Percentiles rank a stretch among this genome's conserved stretches.
phyloP scores from a whole-genome alignment of 371 early-diverging fungal species.

The Saksenaea vasiformis region DNA sequence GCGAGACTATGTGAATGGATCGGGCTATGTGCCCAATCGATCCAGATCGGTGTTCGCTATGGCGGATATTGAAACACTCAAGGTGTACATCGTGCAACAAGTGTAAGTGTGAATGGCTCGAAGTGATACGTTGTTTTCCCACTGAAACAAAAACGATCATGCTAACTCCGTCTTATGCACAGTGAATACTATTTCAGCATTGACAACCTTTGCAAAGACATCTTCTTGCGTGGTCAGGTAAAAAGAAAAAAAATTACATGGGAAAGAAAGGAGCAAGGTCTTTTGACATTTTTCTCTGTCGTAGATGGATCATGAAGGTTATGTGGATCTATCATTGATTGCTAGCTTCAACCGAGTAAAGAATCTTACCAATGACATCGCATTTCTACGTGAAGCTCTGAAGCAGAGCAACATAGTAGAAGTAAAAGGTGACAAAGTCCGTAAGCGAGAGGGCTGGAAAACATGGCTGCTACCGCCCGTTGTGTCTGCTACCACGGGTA shows the following conservation, averaged over 20 bases:
- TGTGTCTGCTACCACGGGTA: constrained; percentile 11
- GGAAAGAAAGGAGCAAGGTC: background rate
- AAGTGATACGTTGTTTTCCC: background rate
- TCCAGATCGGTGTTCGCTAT: constrained; percentile 26
- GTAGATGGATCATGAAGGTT: constrained; percentile 81
- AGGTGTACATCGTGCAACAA: constrained; percentile 52
- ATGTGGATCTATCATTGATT: constrained; percentile 67
- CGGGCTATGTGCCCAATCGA: constrained; percentile 17
- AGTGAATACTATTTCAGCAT: constrained; percentile 90
- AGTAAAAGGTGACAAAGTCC: constrained; percentile 59
- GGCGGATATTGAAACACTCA: constrained; percentile 45
- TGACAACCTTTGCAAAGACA: constrained; percentile 89
- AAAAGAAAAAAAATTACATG: background rate
- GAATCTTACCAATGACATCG: constrained; percentile 59
- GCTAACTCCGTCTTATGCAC: background rate
- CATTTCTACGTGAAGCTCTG: constrained; percentile 56
- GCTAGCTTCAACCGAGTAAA: constrained; percentile 84
- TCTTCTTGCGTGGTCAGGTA: constrained; percentile 77
- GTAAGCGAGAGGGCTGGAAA: constrained; percentile 71
- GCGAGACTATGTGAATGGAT: constrained; percentile 7
- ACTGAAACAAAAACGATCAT: background rate
- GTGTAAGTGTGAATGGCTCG: constrained; percentile 28
- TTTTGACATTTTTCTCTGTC: background rate
- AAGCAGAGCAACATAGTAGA: constrained; percentile 52
- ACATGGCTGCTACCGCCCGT: constrained; percentile 64